These are phyloP conservation scores for Russula ochroleuca DNA, from an alignment of 768 basidiomycete species.

Conservation along the genomic window DNA sequence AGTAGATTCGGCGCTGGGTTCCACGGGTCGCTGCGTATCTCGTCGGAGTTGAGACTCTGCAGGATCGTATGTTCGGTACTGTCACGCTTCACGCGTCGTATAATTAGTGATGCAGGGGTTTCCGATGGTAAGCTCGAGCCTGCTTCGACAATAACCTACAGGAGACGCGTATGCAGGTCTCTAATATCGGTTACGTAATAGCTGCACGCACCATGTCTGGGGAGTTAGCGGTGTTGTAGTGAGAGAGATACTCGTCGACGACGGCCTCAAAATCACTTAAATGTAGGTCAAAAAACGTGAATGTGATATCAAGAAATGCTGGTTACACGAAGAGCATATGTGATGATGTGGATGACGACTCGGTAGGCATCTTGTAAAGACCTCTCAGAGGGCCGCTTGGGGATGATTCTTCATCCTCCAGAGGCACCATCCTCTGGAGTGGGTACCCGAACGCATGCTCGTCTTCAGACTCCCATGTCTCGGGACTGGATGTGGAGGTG, in stretches of 20 bases:
- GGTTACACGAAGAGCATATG: constrained; percentile 23
- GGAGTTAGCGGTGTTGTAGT: constrained; percentile 5
- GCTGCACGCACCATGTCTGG: constrained; percentile 17
- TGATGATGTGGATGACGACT: constrained; percentile 24
- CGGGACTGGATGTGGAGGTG: neutral
- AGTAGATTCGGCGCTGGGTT: constrained; percentile 49
- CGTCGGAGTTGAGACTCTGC: constrained; percentile 43
- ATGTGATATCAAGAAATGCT: too few relatives aligned
- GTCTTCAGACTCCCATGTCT: constrained; percentile 1
- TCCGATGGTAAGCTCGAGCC: neutral
- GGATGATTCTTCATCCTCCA: constrained; percentile 12
- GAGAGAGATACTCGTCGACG: constrained; percentile 26
- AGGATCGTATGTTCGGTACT: constrained; percentile 40
- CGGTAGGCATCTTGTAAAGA: constrained; percentile 18
- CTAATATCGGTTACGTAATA: neutral
- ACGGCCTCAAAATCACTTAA: constrained; percentile 24
- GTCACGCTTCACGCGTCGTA: constrained; percentile 19
- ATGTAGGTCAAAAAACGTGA: neutral
- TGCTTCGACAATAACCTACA: constrained; percentile 22
- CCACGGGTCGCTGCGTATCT: constrained; percentile 49
- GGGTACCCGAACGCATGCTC: constrained; percentile 21
- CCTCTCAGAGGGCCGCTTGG: neutral
- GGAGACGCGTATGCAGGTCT: too few relatives aligned
- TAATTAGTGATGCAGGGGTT: constrained; percentile 11
- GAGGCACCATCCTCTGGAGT: constrained; percentile 22